These are phyloP conservation scores for Cyclotella cryptica DNA, from an alignment of 108 stramenopile species.

Conservation along the genomic window DNA sequence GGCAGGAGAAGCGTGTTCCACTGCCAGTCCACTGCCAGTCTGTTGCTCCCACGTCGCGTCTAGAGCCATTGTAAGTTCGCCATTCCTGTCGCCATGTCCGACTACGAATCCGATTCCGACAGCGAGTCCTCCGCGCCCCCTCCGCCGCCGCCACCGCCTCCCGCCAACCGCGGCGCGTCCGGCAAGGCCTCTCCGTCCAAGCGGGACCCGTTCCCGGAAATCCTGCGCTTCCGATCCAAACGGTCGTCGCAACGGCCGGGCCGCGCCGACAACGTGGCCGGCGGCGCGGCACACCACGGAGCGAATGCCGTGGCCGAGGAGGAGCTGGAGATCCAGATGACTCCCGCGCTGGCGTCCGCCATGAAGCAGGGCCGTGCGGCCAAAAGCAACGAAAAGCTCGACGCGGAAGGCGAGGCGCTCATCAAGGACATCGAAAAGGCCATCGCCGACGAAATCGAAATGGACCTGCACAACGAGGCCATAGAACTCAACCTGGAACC, in stretches of 20 bases:
- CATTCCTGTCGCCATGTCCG: not conserved
- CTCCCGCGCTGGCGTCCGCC: conserved; percentile 26
- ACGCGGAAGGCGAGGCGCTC: not conserved
- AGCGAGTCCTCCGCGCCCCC: conserved; percentile 3
- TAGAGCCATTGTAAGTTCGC: not conserved
- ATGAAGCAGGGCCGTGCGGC: not conserved
- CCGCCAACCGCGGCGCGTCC: not conserved
- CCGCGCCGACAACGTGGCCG: too few relatives aligned
- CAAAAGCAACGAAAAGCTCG: not conserved
- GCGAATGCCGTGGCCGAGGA: conserved; percentile 25
- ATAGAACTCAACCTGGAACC: conserved; percentile 4
- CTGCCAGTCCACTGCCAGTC: too few relatives aligned
- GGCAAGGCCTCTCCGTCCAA: not conserved
- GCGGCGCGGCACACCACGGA: not conserved
- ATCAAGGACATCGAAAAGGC: not conserved
- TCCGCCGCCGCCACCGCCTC: conserved; percentile 4
- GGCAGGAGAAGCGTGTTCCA: too few relatives aligned
- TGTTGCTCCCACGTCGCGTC: not conserved
- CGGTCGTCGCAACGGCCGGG: not conserved
- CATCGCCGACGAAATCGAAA: not conserved
- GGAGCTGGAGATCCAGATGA: conserved; percentile 46
- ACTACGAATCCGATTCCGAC: conserved; percentile 3
- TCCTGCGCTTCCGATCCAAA: not conserved
- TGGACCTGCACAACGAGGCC: not conserved
- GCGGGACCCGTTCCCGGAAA: not conserved